Base-by-base conservation (phyloP, 2,329 filamentous ascomycete species). In the Tolypocladium inflatum region DNA sequence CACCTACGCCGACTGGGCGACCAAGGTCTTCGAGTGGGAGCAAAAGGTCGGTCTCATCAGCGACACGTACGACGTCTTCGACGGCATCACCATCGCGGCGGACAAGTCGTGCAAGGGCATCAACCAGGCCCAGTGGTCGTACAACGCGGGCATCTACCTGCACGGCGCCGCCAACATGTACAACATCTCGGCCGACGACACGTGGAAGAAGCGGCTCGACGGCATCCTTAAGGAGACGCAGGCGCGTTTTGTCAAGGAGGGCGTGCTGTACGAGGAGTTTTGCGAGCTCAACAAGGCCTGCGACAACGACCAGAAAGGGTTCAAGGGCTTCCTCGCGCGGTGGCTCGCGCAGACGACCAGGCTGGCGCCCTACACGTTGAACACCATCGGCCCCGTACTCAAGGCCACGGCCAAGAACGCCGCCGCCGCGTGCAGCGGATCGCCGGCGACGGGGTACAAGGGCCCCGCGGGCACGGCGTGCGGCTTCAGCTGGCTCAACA, bases 1-100 rank as follows among this genome's bases (percentile, higher is more conserved):
- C 57, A 94, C 89, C 0, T 96, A 96, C 68, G 78, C 82, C 10
- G 80, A 89, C 15, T 91, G 88, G 88, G 90, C 90, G 0, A 78
- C 83, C 59, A 86, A 78, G 65, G 76, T 87, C 11, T 96, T 85
- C 69, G 79, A 86, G 54, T 90, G 87, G 87, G 77, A 85, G 63
- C 66, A 70, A 11, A 64, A 68, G 0, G 74, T 80, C 11, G 79
- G 80, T 0, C 76, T 90, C 57, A 85, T 90, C 64, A 78, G 76
- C 50, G 61, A 67, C 8, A 71, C 80, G 15, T 85, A 75, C 67
- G 74, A 78, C 55, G 74, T 89, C n/a, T 81, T 74, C 63, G 87
- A 80, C 58, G 76, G 77, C 58, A 67, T 71, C 19, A 69, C 68
- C 6, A 72, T 78, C 53, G 65, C 68, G 43, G 64, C 71, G 17